phyloP scores from a whole-genome alignment of 1,139 yeast species.

The Kodamaea fungicola region DNA sequence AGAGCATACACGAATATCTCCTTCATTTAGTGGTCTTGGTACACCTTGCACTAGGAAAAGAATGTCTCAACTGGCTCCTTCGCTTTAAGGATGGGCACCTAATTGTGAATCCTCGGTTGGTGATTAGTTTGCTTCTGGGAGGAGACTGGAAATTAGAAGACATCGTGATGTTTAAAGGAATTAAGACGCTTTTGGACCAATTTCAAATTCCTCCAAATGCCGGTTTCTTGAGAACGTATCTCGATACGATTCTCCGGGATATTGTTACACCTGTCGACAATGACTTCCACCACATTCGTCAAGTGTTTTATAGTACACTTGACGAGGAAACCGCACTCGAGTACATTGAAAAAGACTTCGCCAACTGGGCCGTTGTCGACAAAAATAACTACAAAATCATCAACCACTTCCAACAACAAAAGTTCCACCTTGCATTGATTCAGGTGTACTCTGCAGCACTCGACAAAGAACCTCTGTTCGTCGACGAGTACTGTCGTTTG shows the following conservation, averaged over 20 bases:
- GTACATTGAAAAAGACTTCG: slow-evolving; percentile 6
- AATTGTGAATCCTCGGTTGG: slow-evolving; percentile 15
- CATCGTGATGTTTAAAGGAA: slow-evolving; percentile 8
- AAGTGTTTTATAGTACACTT: slow-evolving; percentile 6
- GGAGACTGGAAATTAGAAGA: slow-evolving; percentile 2
- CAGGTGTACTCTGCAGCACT: slow-evolving; percentile 9
- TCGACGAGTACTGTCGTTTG: slow-evolving; percentile 9
- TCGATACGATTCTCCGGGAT: slow-evolving; percentile 10
- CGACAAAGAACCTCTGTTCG: slow-evolving; percentile 5
- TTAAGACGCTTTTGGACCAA: slow-evolving; percentile 2
- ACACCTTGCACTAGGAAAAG: slow-evolving; percentile 7
- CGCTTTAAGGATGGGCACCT: slow-evolving; percentile 13
- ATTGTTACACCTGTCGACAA: slow-evolving; percentile 4
- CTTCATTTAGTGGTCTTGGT: slow-evolving; percentile 10
- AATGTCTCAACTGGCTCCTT: slow-evolving; percentile 10
- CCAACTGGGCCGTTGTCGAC: slow-evolving; percentile 9
- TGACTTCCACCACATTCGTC: slow-evolving; percentile 6
- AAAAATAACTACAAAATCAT: slow-evolving; percentile 7
- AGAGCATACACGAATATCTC: slow-evolving; percentile 11
- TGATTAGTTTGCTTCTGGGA: slow-evolving; percentile 10
- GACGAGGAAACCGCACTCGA: neutral
- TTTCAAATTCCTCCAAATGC: slow-evolving; percentile 4
- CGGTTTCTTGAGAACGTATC: slow-evolving; percentile 7
- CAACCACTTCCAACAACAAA: slow-evolving; percentile 1
- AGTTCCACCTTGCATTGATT: slow-evolving; percentile 5